Percentiles rank a stretch among this genome's conserved stretches.
Conservation (phyloP, 2,329 filamentous ascomycete species). For the Pleomassaria siparia region DNA sequence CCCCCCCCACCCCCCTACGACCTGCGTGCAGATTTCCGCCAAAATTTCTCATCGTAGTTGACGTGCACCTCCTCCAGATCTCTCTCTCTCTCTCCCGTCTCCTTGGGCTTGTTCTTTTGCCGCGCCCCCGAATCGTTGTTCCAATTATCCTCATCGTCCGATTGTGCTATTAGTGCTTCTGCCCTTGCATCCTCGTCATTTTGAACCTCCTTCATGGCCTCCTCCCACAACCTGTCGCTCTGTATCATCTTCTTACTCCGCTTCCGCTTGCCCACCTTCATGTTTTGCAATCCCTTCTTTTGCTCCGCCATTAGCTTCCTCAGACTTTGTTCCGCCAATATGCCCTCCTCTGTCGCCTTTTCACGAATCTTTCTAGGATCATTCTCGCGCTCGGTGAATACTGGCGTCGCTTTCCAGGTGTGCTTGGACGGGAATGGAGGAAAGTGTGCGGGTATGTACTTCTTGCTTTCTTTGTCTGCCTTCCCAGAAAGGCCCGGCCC, state of each 20-base stretch:
- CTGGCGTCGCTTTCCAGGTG: conserved; percentile 62
- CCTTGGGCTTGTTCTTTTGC: conserved; percentile 11
- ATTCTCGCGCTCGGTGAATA: conserved; percentile 60
- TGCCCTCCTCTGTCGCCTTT: conserved; percentile 65
- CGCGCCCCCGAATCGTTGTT: conserved; percentile 8
- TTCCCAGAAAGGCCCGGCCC: conserved; percentile 54
- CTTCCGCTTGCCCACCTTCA: conserved; percentile 41
- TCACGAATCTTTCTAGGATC: conserved; percentile 63
- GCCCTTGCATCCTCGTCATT: conserved; percentile 25
- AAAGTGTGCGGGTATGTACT: conserved; percentile 62
- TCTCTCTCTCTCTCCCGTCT: conserved; percentile 31
- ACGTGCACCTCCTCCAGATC: conserved; percentile 50
- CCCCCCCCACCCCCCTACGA: background rate
- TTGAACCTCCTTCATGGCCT: conserved; percentile 50
- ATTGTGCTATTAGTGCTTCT: conserved; percentile 9
- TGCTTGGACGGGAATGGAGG: conserved; percentile 65
- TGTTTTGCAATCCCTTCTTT: conserved; percentile 49
- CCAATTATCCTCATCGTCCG: conserved; percentile 19
- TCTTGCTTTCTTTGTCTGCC: conserved; percentile 48
- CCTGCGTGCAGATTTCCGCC: conserved; percentile 50
- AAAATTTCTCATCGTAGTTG: conserved; percentile 62
- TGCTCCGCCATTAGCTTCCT: conserved; percentile 57
- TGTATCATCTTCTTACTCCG: conserved; percentile 41
- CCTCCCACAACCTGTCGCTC: conserved; percentile 58
- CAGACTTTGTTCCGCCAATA: conserved; percentile 65